Conservation (phyloP, 1,284 basidiomycete species). For the Takashimella tepidaria region DNA sequence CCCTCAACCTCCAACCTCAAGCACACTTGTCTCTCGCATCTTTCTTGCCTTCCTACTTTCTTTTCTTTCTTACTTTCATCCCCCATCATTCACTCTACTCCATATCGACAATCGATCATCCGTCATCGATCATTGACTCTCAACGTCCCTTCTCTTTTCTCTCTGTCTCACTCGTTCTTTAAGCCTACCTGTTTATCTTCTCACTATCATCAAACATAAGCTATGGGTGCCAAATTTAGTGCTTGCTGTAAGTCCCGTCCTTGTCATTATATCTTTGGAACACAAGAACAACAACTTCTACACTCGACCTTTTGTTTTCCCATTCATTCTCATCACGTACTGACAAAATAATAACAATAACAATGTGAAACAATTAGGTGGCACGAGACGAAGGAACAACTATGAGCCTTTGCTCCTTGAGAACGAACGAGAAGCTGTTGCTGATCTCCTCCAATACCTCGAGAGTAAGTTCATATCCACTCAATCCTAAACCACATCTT, state of each 20-base stretch:
- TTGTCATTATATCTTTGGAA: neutral
- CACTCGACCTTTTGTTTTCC: neutral
- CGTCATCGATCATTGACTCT: too few species aligned
- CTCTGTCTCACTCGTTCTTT: too few species aligned
- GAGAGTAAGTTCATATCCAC: slow-evolving; percentile 65
- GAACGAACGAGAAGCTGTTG: slow-evolving; percentile 97
- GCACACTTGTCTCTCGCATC: too few species aligned
- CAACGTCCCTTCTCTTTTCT: neutral
- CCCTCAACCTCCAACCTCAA: too few species aligned
- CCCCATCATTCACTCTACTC: too few species aligned
- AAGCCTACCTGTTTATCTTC: slow-evolving; percentile 1
- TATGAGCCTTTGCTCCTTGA: slow-evolving; percentile 94
- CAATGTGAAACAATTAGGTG: slow-evolving; percentile 16
- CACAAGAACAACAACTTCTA: neutral
- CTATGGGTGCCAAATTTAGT: neutral
- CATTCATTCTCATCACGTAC: neutral
- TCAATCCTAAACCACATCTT: neutral
- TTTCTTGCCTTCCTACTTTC: too few species aligned
- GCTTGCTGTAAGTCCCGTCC: neutral
- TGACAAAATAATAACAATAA: neutral
- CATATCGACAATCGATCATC: too few species aligned
- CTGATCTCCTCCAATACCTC: slow-evolving; percentile 93
- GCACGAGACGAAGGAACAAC: slow-evolving; percentile 53
- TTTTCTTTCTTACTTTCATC: too few species aligned
- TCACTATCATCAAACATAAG: too few species aligned